phyloP scores from a whole-genome alignment of 257 asterid species.

The Ilex asprella region DNA sequence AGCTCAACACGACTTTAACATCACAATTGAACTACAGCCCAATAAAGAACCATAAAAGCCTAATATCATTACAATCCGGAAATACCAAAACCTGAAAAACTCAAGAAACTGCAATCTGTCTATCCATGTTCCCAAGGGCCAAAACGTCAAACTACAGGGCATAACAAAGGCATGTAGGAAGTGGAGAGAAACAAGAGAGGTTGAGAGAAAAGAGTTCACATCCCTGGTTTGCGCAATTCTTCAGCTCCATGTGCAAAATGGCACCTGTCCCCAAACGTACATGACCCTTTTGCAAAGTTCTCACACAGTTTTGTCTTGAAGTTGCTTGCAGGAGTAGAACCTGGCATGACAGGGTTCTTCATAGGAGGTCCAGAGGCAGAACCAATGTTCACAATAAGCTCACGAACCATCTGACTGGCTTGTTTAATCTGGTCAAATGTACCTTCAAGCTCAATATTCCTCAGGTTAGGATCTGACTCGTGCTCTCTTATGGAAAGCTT shows the following conservation, averaged over 20 bases:
- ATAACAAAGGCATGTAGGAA: no score
- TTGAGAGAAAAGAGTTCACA: constrained; percentile 9
- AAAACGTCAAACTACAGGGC: no score
- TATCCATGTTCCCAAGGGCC: no score
- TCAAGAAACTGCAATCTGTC: no score
- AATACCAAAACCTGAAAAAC: no score
- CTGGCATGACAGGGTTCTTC: constrained; percentile 25
- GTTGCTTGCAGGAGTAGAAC: constrained; percentile 38
- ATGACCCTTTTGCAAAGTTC: constrained; percentile 54
- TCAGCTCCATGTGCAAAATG: constrained; percentile 82
- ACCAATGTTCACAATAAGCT: constrained; percentile 45
- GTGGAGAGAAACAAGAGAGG: background rate
- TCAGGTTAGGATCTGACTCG: constrained; percentile 51
- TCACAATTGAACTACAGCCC: no score
- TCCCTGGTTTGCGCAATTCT: constrained; percentile 49
- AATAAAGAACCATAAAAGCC: no score
- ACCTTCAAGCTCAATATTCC: constrained; percentile 77
- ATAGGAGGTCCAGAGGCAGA: constrained; percentile 30
- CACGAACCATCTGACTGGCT: constrained; percentile 82
- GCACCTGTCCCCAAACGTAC: constrained; percentile 74
- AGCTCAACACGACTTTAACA: no score
- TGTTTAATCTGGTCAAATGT: constrained; percentile 67
- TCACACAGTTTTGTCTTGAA: constrained; percentile 68
- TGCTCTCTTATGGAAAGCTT: constrained; percentile 66
- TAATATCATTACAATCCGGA: no score